Base-by-base conservation (phyloP, 1,139 yeast species). In the Blastobotrys indianensis region DNA sequence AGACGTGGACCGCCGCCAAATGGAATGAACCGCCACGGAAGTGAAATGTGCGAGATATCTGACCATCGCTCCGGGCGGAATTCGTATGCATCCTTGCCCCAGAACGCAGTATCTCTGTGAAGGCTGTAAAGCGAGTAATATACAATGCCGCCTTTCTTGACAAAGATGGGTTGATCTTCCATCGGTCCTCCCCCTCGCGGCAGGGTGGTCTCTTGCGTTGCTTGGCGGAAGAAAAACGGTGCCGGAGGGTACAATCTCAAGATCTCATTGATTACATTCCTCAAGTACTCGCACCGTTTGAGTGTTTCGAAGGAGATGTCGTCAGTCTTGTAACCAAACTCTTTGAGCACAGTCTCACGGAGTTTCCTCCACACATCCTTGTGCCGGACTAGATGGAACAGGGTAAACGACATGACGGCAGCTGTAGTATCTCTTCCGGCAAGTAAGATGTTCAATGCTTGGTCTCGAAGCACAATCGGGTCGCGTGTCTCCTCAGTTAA, bases 1-100 rank as follows among this genome's bases (percentile, higher is more conserved):
- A 76, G 75, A 48, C 82, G 66, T 35, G 82, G 81, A 12, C 82
- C 82, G 34, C 81, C 82, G 54, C 76, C 76, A 65, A 76, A 76
- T 2, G 67, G 67, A 30, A 64, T 45, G 46, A 56, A 64, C 11
- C 56, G 61, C 67, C 68, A 64, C n/a, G 53, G 43, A 29, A 53
- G 45, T 11, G 54, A 41, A 30, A 54, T 42, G 44, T 51, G 57
- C 20, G 42, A 37, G 16, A 59, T 52, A 16, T 51, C 56, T 9
- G 47, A 50, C 80, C 80, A 76, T 53, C 80, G 66, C 51, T 76
- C 81, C 5, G 82, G 82, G 44, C 66, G 63, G 60, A 74, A 77
- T 36, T 58, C 73, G 4, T 55, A 51, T 8, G 79, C 72, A 53
- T 76, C 79, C 49, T 71, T 66, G 34, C 80, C 80, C 62, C 72